Percentiles rank a stretch among this genome's conserved stretches.
Evolutionary conservation across 139 green algal species (phyloP).

Genomic region (Picochlorum sp.): DNA sequence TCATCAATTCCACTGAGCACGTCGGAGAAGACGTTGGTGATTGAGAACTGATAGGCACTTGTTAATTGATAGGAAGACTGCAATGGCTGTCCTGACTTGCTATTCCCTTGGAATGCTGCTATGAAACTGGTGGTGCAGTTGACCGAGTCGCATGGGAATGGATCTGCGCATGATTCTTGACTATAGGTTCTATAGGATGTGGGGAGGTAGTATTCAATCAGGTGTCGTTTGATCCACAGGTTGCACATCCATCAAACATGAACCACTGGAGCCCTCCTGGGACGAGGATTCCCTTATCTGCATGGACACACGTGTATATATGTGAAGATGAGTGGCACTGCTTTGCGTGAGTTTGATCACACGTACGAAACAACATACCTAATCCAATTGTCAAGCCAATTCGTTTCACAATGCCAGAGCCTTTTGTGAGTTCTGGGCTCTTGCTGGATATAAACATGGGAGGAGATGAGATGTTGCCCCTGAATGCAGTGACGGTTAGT

Average conservation of each 20-base stretch:
- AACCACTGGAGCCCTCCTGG: conserved; percentile 25
- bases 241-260: conserved; percentile 27
- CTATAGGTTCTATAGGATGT: conserved; percentile 8
- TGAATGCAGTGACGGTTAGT: conserved; percentile 35
- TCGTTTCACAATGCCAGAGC: conserved; percentile 22
- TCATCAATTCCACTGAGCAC: conserved; percentile 1
- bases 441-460: conserved; percentile 28
- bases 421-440: conserved; percentile 7
- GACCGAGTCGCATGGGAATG: neutral
- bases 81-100: conserved; percentile 21
- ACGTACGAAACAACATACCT: neutral
- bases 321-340: neutral
- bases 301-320: neutral
- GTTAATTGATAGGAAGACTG: conserved; percentile 27
- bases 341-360: no score
- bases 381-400: conserved; percentile 21
- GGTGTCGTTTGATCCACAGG: conserved; percentile 17
- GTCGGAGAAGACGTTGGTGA: conserved; percentile 8
- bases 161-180: conserved; percentile 22
- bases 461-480: conserved; percentile 23
- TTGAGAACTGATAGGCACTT: conserved; percentile 28
- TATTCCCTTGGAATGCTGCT: conserved; percentile 22
- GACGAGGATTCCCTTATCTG: neutral
- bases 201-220: conserved; percentile 6
- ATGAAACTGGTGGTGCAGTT: conserved; percentile 33